phyloP scores from a whole-genome alignment of 1,139 yeast genomes.

The Yarrowia galli region DNA sequence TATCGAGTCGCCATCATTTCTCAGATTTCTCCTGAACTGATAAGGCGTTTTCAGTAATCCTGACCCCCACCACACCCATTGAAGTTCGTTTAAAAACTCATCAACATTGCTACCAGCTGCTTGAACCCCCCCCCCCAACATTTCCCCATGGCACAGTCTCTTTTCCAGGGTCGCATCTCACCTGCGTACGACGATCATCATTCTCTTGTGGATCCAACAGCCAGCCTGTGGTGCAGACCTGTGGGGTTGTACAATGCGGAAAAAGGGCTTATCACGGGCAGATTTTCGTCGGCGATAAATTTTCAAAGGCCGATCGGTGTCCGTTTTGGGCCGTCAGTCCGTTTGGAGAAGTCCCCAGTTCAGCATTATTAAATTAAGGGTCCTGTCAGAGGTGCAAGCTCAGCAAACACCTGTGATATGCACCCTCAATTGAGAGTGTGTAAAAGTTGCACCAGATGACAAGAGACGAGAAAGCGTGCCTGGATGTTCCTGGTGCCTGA shows the following conservation, averaged over 20 bases:
- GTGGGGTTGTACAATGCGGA: too few species aligned
- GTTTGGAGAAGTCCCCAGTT: not conserved
- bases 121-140: too few species aligned
- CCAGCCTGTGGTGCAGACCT: not conserved
- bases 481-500: constrained; percentile 20
- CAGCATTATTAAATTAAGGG: not conserved
- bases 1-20: too few species aligned
- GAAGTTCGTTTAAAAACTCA: too few species aligned
- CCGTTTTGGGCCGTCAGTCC: not conserved
- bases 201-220: constrained; percentile 13
- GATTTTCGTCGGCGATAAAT: too few species aligned
- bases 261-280: too few species aligned
- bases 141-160: not conserved
- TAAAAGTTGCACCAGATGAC: not conserved
- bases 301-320: too few species aligned
- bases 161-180: constrained; percentile 1
- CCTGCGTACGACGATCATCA: constrained; percentile 3
- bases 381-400: too few species aligned
- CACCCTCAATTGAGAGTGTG: not conserved
- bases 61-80: too few species aligned
- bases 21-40: too few species aligned
- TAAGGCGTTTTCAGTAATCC: too few species aligned
- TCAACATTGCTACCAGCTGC: too few species aligned
- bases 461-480: not conserved
- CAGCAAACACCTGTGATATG: not conserved